Evolutionary conservation across 192 early-diverging fungal species (phyloP), one percentile per base, ranked within the genome.

Genomic region (Podila verticillata): DNA sequence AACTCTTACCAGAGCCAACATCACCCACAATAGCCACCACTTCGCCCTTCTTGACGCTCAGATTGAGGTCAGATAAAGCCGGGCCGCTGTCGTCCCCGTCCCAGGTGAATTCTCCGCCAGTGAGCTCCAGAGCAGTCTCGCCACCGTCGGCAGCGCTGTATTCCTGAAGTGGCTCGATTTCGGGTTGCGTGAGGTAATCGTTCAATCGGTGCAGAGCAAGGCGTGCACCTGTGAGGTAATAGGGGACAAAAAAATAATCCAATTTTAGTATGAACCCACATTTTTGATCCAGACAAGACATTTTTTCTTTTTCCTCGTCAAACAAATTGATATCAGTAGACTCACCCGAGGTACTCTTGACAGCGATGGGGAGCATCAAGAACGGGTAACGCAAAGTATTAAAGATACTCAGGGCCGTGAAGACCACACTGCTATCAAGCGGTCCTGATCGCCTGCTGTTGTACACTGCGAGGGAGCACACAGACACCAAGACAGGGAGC

Each of bases 1-100:
- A 91, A 12, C 91, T 92, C 71, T 97, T 97, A 31, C 95, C 95
- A 3, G 87, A 84, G 5, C 94, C 96, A 15, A 95, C 95, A 7
- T 87, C 81, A 31, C 96, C 96, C 13, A 94, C 90, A 22, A 97
- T 83, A 0, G 91, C 93, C 1, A 93, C 88, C 17, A 97, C 85
- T 39, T 85, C 67, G 34, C 94, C 82, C 48, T 71, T 61, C 57
- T 59, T 73, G 26, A 82, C 66, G 2, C 66, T 51, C 12, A 86
- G 26, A 47, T 82, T 74, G 51, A 86, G 70, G 5, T 70, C 63
- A 7, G 31, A 72, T 61, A 67, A 74, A 59, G 66, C 89, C 65
- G 49, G 66, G 67, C 93, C 93, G 13, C 72, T 68, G 58, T 92
- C 87, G 30, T 85, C 81, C 29, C 86, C 94, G 65, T 94, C 83